These are phyloP conservation scores for Myrica gale DNA, from an alignment of 306 rosid genomes.

Conservation along the genomic window DNA sequence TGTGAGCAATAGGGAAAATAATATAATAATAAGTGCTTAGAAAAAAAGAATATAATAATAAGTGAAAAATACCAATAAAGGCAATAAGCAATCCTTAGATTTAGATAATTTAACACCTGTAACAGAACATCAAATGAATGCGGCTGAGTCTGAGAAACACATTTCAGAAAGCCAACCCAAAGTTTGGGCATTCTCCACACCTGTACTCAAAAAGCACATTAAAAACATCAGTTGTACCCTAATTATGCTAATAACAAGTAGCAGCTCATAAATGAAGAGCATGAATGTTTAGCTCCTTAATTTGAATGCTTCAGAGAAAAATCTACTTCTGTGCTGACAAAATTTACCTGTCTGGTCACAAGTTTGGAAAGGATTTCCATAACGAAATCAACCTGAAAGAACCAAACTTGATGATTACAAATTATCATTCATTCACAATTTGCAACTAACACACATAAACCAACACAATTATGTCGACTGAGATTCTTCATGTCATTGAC, in stretches of 20 bases:
- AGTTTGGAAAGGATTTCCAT: conserved; percentile 98
- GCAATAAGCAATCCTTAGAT: conserved; percentile 2
- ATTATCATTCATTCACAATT: conserved; percentile 15
- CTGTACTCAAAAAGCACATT: conserved; percentile 42
- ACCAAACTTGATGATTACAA: conserved; percentile 20
- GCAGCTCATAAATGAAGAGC: background rate
- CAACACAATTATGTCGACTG: background rate
- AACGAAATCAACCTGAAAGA: conserved; percentile 91
- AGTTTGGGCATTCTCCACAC: conserved; percentile 98
- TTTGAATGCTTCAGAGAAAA: conserved; percentile 4
- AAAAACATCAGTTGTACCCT: conserved; percentile 29
- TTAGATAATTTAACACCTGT: conserved; percentile 53
- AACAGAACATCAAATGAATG: conserved; percentile 85
- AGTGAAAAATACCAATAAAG: conserved; percentile 5
- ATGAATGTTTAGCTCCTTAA: background rate
- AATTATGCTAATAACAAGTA: background rate
- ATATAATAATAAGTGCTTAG: background rate
- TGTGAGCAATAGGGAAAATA: conserved; percentile 4
- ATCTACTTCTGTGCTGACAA: background rate
- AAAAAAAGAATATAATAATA: background rate
- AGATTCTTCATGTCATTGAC: background rate
- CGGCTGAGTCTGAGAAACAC: conserved; percentile 93
- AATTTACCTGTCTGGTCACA: conserved; percentile 76
- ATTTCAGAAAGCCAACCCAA: conserved; percentile 97
- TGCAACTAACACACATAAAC: background rate